Evolutionary conservation across 2,329 filamentous ascomycete species (phyloP).

Genomic region (Colletotrichum sp.): DNA sequence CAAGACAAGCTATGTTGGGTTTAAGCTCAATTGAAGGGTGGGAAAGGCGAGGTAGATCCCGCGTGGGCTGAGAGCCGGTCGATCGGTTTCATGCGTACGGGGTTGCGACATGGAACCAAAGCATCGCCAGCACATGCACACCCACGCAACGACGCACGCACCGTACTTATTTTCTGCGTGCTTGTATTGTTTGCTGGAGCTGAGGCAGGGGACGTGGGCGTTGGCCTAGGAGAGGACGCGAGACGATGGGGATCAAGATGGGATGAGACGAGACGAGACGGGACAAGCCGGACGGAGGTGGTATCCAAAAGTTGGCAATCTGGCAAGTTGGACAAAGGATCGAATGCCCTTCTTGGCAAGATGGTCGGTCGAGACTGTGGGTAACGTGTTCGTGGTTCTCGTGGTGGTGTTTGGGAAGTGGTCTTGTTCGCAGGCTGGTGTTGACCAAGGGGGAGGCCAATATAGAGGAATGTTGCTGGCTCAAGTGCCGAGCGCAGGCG

Average conservation of each 20-base stretch:
- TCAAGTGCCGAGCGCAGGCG: background rate
- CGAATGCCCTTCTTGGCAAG: background rate
- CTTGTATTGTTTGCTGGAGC: background rate
- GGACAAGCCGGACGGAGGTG: background rate
- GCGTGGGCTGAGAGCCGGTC: background rate
- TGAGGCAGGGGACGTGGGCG: constrained; percentile 2
- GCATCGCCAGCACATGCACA: constrained; percentile 12
- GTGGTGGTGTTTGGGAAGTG: background rate
- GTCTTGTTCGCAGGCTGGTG: background rate
- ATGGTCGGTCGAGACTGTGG: background rate
- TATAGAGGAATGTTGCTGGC: background rate
- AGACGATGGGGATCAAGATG: constrained; percentile 13
- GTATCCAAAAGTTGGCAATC: background rate
- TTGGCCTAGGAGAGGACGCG: background rate
- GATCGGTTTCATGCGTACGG: constrained; percentile 17
- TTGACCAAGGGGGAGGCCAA: background rate
- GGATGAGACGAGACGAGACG: constrained; percentile 14
- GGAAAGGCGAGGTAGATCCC: constrained; percentile 4
- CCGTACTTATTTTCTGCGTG: background rate
- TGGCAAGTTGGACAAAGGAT: background rate
- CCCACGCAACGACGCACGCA: background rate
- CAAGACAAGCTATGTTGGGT: background rate
- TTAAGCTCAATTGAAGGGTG: constrained; percentile 15
- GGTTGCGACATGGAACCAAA: constrained; percentile 16
- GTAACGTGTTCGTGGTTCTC: background rate